These are phyloP conservation scores for Porcisia hertigi DNA, from an alignment of 208 protist species.

Conservation along the genomic window DNA sequence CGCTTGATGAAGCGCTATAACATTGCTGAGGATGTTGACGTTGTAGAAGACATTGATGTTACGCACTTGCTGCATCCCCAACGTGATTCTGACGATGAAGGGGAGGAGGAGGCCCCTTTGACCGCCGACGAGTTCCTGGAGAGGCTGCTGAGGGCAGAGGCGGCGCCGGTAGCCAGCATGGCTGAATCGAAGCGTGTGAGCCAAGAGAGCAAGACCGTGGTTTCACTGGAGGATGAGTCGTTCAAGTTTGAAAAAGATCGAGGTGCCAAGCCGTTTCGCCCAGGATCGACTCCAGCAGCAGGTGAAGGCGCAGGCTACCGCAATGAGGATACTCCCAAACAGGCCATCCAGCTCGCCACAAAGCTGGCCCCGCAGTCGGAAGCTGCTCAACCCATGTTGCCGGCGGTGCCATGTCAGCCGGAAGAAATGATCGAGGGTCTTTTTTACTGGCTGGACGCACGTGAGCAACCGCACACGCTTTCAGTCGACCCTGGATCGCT, in stretches of 20 bases:
- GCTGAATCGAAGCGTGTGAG: conserved; percentile 10
- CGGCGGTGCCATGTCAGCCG: conserved; percentile 6
- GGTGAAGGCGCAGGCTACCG: conserved; percentile 30
- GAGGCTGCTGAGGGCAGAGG: conserved; percentile 27
- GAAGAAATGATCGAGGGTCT: conserved; percentile 26
- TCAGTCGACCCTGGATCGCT: conserved; percentile 81
- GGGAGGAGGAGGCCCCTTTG: conserved; percentile 35
- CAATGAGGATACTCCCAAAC: conserved; percentile 34
- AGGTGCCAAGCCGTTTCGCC: conserved; percentile 1
- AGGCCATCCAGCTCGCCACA: conserved; percentile 26
- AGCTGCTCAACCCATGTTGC: not conserved
- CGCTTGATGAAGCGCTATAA: conserved; percentile 53
- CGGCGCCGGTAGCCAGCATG: not conserved
- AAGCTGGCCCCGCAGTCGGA: conserved; percentile 22
- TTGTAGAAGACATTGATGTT: conserved; percentile 44
- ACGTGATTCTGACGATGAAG: conserved; percentile 21
- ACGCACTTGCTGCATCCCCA: conserved; percentile 50
- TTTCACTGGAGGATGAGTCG: conserved; percentile 36
- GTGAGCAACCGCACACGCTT: conserved; percentile 73
- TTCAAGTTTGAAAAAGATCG: conserved; percentile 24
- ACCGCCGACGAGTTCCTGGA: conserved; percentile 38
- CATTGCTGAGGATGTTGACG: conserved; percentile 45
- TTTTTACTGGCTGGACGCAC: conserved; percentile 91
- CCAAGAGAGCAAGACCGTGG: conserved; percentile 15
- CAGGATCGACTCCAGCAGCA: not conserved